These are phyloP conservation scores for Sporothrix globosa DNA, from an alignment of 2,329 filamentous ascomycete species.

Conservation along the genomic window DNA sequence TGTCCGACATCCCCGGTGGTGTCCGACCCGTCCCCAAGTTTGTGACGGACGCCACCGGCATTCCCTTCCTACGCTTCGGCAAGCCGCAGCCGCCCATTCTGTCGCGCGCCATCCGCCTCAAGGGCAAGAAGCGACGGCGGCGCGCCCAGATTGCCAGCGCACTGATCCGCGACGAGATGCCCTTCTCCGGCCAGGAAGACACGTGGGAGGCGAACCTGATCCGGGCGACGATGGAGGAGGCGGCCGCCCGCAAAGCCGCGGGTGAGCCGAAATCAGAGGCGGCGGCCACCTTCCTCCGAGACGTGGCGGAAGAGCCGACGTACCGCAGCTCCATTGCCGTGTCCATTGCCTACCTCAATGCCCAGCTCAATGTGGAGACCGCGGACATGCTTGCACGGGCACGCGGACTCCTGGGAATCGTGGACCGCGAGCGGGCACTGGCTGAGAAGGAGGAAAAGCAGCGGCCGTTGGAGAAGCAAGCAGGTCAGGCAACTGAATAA, in stretches of 20 bases:
- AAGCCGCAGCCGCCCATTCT: constrained; percentile 67
- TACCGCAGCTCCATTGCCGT: constrained; percentile 41
- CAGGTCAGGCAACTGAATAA: too few species aligned
- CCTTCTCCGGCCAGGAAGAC: constrained; percentile 49
- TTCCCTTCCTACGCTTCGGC: constrained; percentile 67
- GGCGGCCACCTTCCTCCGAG: not conserved
- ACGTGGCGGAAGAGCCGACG: constrained; percentile 33
- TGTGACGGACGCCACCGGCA: constrained; percentile 54
- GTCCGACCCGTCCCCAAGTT: constrained; percentile 63
- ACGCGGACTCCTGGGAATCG: constrained; percentile 47
- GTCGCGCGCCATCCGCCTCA: constrained; percentile 59
- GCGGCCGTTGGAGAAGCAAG: constrained; percentile 20
- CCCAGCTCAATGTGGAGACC: constrained; percentile 42
- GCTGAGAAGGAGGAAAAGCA: constrained; percentile 42
- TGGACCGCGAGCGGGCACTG: constrained; percentile 46
- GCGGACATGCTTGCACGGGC: constrained; percentile 49
- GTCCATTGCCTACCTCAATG: constrained; percentile 38
- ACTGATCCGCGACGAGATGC: constrained; percentile 46
- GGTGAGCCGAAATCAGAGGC: not conserved
- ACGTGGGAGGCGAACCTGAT: constrained; percentile 52
- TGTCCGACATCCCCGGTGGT: constrained; percentile 52
- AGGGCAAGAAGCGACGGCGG: constrained; percentile 50
- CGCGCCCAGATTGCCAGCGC: constrained; percentile 46
- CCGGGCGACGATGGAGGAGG: constrained; percentile 42
- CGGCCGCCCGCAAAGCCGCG: too few species aligned